phyloP scores from a whole-genome alignment of 2,329 filamentous ascomycete genomes.

The Aspergillus fructus region DNA sequence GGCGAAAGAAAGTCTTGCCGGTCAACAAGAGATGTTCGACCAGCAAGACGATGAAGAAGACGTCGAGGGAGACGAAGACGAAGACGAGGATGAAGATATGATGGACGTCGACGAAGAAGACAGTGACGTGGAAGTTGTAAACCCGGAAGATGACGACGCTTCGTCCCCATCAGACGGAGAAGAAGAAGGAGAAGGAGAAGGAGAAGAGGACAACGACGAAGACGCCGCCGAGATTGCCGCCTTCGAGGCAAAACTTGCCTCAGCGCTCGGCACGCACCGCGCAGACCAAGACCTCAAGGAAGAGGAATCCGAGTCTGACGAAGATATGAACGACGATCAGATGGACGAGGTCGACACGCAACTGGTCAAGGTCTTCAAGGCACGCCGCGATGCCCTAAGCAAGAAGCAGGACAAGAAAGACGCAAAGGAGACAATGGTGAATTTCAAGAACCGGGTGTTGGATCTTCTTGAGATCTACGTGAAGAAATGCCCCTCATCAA shows the following conservation, averaged over 20 bases:
- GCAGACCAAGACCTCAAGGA: conserved; percentile 56
- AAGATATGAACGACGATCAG: conserved; percentile 91
- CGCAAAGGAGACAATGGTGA: conserved; percentile 82
- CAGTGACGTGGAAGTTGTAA: conserved; percentile 42
- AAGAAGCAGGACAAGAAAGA: conserved; percentile 84
- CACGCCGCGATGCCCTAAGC: conserved; percentile 65
- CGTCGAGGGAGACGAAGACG: conserved; percentile 42
- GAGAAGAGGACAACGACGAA: conserved; percentile 34
- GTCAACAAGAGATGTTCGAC: conserved; percentile 83
- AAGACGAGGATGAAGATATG: conserved; percentile 23
- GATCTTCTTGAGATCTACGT: conserved; percentile 85
- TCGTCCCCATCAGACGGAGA: conserved; percentile 34
- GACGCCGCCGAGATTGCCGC: conserved; percentile 55
- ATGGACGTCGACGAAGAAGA: conserved; percentile 46
- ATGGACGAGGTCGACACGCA: conserved; percentile 88
- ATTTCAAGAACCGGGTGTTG: conserved; percentile 92
- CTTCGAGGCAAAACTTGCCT: conserved; percentile 74
- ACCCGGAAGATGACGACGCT: conserved; percentile 35
- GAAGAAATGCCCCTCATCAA: conserved; percentile 70
- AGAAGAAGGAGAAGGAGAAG: conserved; percentile 33
- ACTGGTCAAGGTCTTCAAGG: conserved; percentile 80
- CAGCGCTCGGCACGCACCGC: conserved; percentile 71
- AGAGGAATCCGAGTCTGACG: conserved; percentile 58
- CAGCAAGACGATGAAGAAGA: conserved; percentile 61
- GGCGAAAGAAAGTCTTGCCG: conserved; percentile 76